phyloP scores from a whole-genome alignment of 2,329 filamentous ascomycete genomes.

The Fusarium buxicola region DNA sequence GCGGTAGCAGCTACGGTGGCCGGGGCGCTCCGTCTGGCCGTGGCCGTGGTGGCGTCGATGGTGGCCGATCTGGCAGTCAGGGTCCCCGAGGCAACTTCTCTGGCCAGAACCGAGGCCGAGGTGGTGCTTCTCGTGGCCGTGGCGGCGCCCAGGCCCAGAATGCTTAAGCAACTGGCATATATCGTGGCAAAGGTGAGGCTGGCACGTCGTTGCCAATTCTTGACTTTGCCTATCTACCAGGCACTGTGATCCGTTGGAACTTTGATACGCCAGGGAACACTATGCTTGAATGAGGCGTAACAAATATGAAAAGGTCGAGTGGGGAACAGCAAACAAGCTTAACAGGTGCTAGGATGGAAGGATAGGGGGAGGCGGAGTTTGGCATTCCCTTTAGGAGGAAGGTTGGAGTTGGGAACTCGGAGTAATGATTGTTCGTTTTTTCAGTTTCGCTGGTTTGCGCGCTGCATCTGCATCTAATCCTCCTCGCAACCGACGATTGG shows the following conservation, averaged over 20 bases:
- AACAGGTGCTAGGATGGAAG: conserved; percentile 18
- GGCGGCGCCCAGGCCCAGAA: conserved; percentile 68
- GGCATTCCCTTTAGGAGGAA: conserved; percentile 46
- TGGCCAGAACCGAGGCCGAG: conserved; percentile 73
- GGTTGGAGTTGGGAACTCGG: conserved; percentile 49
- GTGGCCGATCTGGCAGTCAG: conserved; percentile 70
- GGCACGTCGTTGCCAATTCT: conserved; percentile 7
- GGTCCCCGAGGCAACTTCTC: conserved; percentile 76
- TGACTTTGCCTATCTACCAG: conserved; percentile 2
- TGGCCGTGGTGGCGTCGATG: conserved; percentile 74
- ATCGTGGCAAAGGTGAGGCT: conserved; percentile 15
- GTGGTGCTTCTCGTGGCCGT: conserved; percentile 73
- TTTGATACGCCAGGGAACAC: neutral
- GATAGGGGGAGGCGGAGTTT: conserved; percentile 42
- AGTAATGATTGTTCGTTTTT: conserved; percentile 50
- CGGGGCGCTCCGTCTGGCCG: conserved; percentile 71
- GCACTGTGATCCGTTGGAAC: neutral
- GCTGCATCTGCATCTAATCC: conserved; percentile 49
- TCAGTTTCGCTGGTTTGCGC: conserved; percentile 48
- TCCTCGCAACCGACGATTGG: conserved; percentile 42
- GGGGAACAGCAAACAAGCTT: conserved; percentile 10
- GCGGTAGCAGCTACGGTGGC: conserved; percentile 74
- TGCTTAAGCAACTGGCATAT: conserved; percentile 52
- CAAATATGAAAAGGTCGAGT: conserved; percentile 3
- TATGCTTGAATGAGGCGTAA: conserved; percentile 13